Base-by-base conservation (phyloP, 768 basidiomycete species). In the Pisolithus tinctorius region DNA sequence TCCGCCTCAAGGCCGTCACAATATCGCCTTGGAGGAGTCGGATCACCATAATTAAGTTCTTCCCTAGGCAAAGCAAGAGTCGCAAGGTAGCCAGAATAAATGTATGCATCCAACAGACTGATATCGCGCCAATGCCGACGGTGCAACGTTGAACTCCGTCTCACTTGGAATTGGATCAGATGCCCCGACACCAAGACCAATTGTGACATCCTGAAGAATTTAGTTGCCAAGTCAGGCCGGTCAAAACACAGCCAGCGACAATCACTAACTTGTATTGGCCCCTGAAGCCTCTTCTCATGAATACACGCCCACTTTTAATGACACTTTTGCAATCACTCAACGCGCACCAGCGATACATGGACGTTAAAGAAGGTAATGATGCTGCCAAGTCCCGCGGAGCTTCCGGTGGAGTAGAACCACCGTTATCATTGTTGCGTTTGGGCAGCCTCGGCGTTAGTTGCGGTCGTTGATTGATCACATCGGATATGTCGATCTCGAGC, bases 1-100 rank as follows among this genome's bases (percentile, higher is more conserved):
- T 90, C 80, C 10, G 84, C 82, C 68, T 95, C 89, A 10, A 98
- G 72, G 1, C 94, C 94, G 61, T 98, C 95, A 50, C 83, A 77
- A 63, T 96, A 97, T 43, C 89, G 81, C 9, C 90, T 80, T 1
- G 90, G 81, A 30, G 77, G 68, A 8, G 72, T 65, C 1, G 71
- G 68, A 14, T 67, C 69, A 58, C 81, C 75, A 4, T 83, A 78
- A 42, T 70, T 69, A 62, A 80, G 85, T 62, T 89, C 80, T n/a
- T 79, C 79, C 45, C 71, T 68, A 6, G 82, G 83, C 31, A 89
- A 74, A 14, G 78, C 74, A 57, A 80, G 76, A 17, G 83, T 81
- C 17, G 88, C 88, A 50, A 90, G 74, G 61, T 86, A 85, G 8
- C 94, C 93, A n/a, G 93, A 94, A 62, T 79, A 84, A 27, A 93